Evolutionary conservation across 2,329 filamentous ascomycete genomes (phyloP), one percentile per base, ranked within the genome.

Genomic region (Cytospora leucostoma): DNA sequence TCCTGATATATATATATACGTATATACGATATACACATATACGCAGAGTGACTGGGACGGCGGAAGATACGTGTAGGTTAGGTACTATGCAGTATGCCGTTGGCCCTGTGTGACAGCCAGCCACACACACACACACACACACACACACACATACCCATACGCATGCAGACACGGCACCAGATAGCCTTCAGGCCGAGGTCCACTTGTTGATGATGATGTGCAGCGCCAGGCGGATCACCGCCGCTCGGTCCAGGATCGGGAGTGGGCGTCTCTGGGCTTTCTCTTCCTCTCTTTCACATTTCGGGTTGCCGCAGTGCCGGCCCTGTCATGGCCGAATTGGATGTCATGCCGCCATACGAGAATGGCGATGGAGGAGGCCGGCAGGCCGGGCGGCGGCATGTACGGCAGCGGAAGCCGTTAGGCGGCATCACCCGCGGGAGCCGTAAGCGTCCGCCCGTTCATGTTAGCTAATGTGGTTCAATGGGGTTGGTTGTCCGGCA

Each of bases 21-120:
- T 62, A 54, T 56, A 52, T 65, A 58, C 59, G 59, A 27, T 60
- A 54, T 54, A 60, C 55, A 60, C 59, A 54, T 56, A 52, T 65
- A 58, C 59, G 59, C 63, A 51, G 53, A 38, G 27, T 56, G 51
- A 51, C 55, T 21, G 61, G 61, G 60, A n/a, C 53, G 33, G 33
- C 51, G 56, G 59, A 52, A 56, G 51, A n/a, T 35, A 51, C 27
- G 27, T 27, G 27, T 27, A 27, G 27, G 27, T 27, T 21, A 27
- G 7, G 17, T 10, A 44, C 8, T 19, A 15, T 44, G 40, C 7
- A 44, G 17, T 19, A 44, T 44, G 40, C 40, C 8, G 17, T 7
- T 10, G 40, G 40, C 51, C 49, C 34, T 63, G 56, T 63, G 59
- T 56, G 49, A 63, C 53, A 12, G 51, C 21, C 52, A 60, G 52